These are phyloP conservation scores for Emmonsiellopsis sp. DNA, from an alignment of 2,329 filamentous ascomycete species.

Conservation along the genomic window DNA sequence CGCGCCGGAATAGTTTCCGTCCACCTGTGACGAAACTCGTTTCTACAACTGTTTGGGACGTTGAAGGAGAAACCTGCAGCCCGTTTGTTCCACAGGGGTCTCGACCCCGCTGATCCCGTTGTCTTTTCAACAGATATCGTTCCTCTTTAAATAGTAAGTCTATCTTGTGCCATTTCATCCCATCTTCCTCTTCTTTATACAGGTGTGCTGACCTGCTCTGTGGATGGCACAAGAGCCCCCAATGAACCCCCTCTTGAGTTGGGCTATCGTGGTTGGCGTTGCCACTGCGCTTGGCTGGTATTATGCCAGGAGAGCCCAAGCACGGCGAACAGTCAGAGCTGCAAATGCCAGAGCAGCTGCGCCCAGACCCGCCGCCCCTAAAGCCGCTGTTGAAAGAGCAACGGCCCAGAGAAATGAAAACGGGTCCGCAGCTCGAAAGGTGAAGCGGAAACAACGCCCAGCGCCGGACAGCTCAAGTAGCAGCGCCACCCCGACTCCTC, in stretches of 20 bases:
- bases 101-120: background rate
- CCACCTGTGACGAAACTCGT: background rate
- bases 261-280: conserved; percentile 34
- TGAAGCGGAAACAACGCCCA: conserved; percentile 32
- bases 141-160: conserved; percentile 23
- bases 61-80: background rate
- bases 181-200: background rate
- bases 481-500: conserved; percentile 15
- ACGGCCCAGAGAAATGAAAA: conserved; percentile 26
- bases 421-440: conserved; percentile 27
- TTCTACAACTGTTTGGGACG: background rate
- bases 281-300: conserved; percentile 33
- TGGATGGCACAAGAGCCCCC: conserved; percentile 7
- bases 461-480: conserved; percentile 17
- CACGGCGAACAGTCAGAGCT: conserved; percentile 20
- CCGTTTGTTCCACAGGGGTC: background rate
- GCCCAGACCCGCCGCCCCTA: conserved; percentile 10
- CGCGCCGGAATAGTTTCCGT: background rate
- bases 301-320: conserved; percentile 24
- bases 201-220: background rate
- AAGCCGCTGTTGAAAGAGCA: conserved; percentile 22
- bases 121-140: conserved; percentile 23
- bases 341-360: no score
- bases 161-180: background rate
- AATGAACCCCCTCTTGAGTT: conserved; percentile 37